phyloP scores from a whole-genome alignment of 257 asterid genomes.

The Fraxinus anomala region DNA sequence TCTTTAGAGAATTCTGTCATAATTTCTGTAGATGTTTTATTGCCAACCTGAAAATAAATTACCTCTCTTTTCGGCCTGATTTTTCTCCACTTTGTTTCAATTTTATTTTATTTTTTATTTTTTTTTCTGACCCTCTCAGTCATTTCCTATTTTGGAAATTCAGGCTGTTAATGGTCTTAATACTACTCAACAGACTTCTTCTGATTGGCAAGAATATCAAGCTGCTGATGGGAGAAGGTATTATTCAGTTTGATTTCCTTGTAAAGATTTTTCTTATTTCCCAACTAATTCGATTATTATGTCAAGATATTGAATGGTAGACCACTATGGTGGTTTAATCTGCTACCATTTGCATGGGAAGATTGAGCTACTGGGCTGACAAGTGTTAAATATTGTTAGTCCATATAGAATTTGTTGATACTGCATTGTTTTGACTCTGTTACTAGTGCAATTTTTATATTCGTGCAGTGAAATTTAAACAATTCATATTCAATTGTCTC shows the following conservation, averaged over 20 bases:
- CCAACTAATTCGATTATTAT: conserved; percentile 2
- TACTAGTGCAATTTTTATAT: conserved; percentile 1
- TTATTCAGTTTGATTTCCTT: conserved; percentile 16
- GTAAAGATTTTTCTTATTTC: conserved; percentile 12
- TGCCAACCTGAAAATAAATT: conserved; percentile 4
- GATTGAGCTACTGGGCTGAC: conserved; percentile 9
- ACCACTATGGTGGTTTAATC: conserved; percentile 16
- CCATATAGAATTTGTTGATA: not conserved
- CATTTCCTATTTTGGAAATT: not conserved
- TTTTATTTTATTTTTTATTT: too few species aligned
- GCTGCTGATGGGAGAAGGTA: conserved; percentile 96
- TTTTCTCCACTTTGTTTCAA: conserved; percentile 1
- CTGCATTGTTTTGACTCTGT: conserved; percentile 3
- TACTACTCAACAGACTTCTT: conserved; percentile 55
- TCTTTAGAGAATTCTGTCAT: not conserved
- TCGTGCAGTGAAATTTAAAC: too few species aligned
- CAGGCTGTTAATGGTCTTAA: conserved; percentile 49
- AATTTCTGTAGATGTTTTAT: not conserved
- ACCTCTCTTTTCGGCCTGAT: conserved; percentile 12
- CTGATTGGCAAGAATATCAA: conserved; percentile 95
- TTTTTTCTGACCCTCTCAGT: conserved; percentile 18
- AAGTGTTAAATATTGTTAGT: conserved; percentile 16
- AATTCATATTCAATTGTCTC: conserved; percentile 14
- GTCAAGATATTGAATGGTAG: conserved; percentile 6
- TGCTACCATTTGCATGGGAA: conserved; percentile 19